Evolutionary conservation across 2,329 filamentous ascomycete species (phyloP).

Genomic region (Orbilia ellipsospora): DNA sequence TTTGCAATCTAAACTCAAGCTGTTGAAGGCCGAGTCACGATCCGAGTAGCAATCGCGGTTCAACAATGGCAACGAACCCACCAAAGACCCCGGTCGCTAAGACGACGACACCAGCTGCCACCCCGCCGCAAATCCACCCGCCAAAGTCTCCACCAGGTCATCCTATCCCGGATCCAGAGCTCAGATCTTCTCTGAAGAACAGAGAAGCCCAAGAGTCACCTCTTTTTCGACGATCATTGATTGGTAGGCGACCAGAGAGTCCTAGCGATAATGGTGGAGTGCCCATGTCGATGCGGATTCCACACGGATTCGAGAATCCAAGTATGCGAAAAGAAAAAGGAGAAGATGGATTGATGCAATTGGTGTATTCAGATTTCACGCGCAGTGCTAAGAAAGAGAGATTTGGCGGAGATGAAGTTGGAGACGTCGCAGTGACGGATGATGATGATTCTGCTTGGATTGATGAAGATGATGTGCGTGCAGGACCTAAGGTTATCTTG

Average conservation of each 20-base stretch:
- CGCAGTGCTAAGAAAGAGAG: too few species aligned
- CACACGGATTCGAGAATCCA: slow-evolving; percentile 50
- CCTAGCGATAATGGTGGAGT: slow-evolving; percentile 17
- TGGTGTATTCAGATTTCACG: not conserved
- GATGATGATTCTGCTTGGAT: slow-evolving; percentile 34
- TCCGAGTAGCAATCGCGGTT: too few species aligned
- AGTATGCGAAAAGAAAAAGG: slow-evolving; percentile 34
- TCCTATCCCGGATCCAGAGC: slow-evolving; percentile 3
- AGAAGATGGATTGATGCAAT: slow-evolving; percentile 33
- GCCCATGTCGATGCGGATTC: slow-evolving; percentile 32
- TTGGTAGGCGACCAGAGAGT: slow-evolving; percentile 35
- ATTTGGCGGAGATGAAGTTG: not conserved
- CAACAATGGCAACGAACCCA: not conserved
- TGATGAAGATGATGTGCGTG: slow-evolving; percentile 15
- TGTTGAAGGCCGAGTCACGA: too few species aligned
- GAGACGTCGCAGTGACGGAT: slow-evolving; percentile 7
- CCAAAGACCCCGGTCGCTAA: not conserved
- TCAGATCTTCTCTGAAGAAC: not conserved
- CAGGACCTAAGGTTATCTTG: slow-evolving; percentile 6
- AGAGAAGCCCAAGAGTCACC: slow-evolving; percentile 29
- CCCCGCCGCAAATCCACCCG: slow-evolving; percentile 2
- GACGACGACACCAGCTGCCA: not conserved
- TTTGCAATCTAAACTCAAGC: too few species aligned
- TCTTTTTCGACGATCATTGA: slow-evolving; percentile 37
- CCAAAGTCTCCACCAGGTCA: slow-evolving; percentile 30